Evolutionary conservation across 2,329 filamentous ascomycete species (phyloP), one percentile per base, ranked within the genome.

Genomic region (Coleophoma crateriformis): DNA sequence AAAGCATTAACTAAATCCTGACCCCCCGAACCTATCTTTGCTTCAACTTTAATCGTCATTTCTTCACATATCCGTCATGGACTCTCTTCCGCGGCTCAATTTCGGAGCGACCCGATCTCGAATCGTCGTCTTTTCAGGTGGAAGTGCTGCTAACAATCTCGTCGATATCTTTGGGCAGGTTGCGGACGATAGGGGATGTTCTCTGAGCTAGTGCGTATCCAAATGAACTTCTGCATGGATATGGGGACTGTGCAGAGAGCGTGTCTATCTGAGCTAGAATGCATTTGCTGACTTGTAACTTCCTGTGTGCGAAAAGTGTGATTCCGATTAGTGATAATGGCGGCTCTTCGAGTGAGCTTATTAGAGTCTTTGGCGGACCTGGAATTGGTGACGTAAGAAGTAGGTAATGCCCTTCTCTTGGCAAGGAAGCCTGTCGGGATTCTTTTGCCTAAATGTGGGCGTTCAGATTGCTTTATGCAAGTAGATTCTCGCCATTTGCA

Each of bases 251-350:
- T 4, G n/a, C 19, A n/a, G 14, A 19, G 37, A 39, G 37, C 7
- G 14, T 15, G 20, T 40, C 3, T n/a, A 40, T 27, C 27, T 7
- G 27, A 27, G 27, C 27, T 11, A n/a, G 12, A 17, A 7, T 19
- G 38, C 12, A 10, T 41, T 41, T 8, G 15, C 22, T 41, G 38
- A 41, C 7, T 10, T 41, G 14, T 19, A 15, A 7, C 7, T 11
- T 10, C 7, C 4, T 50, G 55, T 62, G 73, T 78, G 3, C 71
- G 95, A 39, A 89, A 46, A 66, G 64, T 67, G 83, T 96, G 51
- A 95, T 97, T 47, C 92, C 92, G 34, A 96, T 96, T 65, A 94
- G 88, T 57, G 92, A 97, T 70, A 97, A 97, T 68, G 92, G 92
- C 45, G 92, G 92, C 37, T 95, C 88, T 59, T 95, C 90, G 2